Conservation (phyloP, 2,329 filamentous ascomycete species). For the Chaetomium sp. region DNA sequence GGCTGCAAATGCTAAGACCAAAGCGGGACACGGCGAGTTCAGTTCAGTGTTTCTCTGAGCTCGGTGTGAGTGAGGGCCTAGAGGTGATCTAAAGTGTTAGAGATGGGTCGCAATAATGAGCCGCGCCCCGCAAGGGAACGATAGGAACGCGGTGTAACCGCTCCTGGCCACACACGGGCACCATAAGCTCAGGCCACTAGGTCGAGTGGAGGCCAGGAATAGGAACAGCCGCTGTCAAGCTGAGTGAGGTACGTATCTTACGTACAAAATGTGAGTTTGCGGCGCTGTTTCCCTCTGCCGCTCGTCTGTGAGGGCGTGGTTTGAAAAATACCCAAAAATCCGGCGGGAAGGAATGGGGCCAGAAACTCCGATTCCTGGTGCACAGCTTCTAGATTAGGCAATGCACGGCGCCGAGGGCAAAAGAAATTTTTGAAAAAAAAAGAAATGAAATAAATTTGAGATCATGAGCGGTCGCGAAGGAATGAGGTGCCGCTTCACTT, state of each 20-base stretch:
- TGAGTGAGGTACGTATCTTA: neutral
- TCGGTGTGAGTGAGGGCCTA: neutral
- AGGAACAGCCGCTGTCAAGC: neutral
- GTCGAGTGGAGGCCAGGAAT: constrained; percentile 2
- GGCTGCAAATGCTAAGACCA: no score
- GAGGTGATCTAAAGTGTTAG: neutral
- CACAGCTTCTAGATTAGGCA: neutral
- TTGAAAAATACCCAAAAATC: neutral
- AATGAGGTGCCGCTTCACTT: neutral
- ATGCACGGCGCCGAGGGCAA: neutral
- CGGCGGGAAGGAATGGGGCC: neutral
- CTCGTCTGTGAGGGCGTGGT: neutral
- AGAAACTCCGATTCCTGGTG: neutral
- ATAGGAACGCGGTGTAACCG: neutral
- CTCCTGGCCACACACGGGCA: neutral
- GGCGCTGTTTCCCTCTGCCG: constrained; percentile 9
- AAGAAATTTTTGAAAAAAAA: neutral
- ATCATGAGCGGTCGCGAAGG: neutral
- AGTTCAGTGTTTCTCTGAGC: neutral
- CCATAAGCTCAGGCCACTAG: neutral
- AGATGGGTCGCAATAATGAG: neutral
- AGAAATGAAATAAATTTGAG: neutral
- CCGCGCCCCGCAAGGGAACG: neutral
- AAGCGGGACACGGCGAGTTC: neutral
- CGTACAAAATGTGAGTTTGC: constrained; percentile 17